Evolutionary conservation across 331 rosid genomes (phyloP).

Genomic region (Rhamnella rubrinervis): DNA sequence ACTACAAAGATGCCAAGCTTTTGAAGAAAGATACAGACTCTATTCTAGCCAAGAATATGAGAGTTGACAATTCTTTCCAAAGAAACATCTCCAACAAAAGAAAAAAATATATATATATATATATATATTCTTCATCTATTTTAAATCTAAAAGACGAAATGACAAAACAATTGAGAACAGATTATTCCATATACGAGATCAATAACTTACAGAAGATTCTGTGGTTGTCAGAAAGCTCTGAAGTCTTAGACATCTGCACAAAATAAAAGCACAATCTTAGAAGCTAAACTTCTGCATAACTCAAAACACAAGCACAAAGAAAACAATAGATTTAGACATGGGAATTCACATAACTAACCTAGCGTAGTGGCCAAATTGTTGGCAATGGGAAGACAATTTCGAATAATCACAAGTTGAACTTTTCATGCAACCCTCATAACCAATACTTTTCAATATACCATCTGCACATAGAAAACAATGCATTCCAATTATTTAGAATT

Average conservation of each 20-base stretch:
- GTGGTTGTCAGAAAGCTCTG: constrained; percentile 58
- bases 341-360: constrained; percentile 42
- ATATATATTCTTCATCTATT: background rate
- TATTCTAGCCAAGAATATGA: background rate
- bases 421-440: constrained; percentile 35
- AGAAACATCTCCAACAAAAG: background rate
- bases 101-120: background rate
- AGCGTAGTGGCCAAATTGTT: constrained; percentile 57
- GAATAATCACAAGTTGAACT: constrained; percentile 36
- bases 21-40: no score
- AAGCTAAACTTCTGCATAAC: constrained; percentile 14
- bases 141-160: background rate
- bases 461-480: constrained; percentile 43
- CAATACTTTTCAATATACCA: constrained; percentile 41
- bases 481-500: background rate
- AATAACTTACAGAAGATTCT: constrained; percentile 71
- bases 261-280: constrained; percentile 25
- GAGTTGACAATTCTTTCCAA: no score
- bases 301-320: constrained; percentile 2
- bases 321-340: background rate
- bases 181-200: constrained; percentile 17
- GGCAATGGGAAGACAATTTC: constrained; percentile 64
- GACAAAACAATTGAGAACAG: background rate
- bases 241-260: constrained; percentile 65
- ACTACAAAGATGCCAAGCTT: no score